A percentile compares a stretch with the other conserved stretches of the same genome.
Evolutionary conservation across 108 stramenopile genomes (phyloP).

Genomic region (Pseudonitzschia multiseries): DNA sequence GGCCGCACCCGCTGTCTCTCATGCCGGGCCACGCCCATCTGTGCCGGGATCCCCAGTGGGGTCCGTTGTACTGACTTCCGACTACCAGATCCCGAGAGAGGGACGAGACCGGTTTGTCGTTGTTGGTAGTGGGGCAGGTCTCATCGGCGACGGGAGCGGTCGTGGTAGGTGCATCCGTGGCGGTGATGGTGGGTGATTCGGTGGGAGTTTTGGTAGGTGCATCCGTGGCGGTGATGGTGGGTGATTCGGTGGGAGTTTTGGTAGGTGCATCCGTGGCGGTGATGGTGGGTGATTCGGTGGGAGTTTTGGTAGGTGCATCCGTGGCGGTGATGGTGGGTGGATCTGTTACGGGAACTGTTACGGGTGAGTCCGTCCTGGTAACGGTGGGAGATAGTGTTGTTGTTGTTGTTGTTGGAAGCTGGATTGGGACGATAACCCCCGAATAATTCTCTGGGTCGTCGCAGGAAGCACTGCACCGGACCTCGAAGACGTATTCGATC

Average conservation of each 20-base stretch:
- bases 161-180: background rate
- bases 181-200: background rate
- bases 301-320: no score
- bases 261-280: background rate
- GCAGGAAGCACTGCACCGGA: background rate
- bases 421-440: background rate
- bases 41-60: background rate
- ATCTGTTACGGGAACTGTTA: no score
- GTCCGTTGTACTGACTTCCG: background rate
- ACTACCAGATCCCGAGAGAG: background rate
- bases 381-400: no score
- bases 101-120: background rate
- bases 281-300: background rate
- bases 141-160: background rate
- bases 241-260: background rate
- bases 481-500: background rate
- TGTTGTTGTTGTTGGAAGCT: no score
- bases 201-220: background rate
- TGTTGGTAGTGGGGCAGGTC: background rate
- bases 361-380: no score
- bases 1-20: background rate
- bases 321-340: no score
- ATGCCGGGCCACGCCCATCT: conserved; percentile 1
- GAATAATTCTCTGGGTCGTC: background rate
- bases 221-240: background rate